Evolutionary conservation across 2,329 filamentous ascomycete species (phyloP).

Genomic region (Diaporthe humulicola): DNA sequence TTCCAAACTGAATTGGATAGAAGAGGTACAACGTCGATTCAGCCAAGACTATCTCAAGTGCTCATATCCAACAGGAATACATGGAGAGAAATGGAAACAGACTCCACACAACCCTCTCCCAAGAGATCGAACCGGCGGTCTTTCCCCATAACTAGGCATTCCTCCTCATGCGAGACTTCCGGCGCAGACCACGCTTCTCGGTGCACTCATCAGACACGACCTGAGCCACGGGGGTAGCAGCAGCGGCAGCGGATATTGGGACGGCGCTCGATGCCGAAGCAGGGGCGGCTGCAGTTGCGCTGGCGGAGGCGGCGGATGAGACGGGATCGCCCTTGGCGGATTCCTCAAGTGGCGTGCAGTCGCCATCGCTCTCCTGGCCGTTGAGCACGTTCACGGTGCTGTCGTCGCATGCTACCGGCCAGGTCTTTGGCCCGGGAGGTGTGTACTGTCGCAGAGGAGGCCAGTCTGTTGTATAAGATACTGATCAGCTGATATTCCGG

Average conservation of each 20-base stretch:
- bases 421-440: constrained; percentile 50
- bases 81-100: no score
- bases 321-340: background rate
- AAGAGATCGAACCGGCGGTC: background rate
- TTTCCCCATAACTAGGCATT: background rate
- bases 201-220: background rate
- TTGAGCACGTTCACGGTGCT: constrained; percentile 53
- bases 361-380: constrained; percentile 44
- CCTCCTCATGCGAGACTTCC: background rate
- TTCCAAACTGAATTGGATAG: background rate
- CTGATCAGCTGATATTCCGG: background rate
- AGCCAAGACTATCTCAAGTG: background rate
- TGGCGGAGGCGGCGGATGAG: background rate
- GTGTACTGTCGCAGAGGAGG: constrained; percentile 51
- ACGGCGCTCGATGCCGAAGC: background rate
- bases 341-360: constrained; percentile 3
- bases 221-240: background rate
- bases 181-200: background rate
- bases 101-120: background rate
- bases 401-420: constrained; percentile 52
- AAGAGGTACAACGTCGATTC: background rate
- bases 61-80: no score
- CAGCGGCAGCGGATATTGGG: no score
- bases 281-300: background rate
- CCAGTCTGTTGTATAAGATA: constrained; percentile 41